Evolutionary conservation across 1,284 basidiomycete genomes (phyloP), one percentile per base, ranked within the genome.

Genomic region (Malassezia sympodialis): DNA sequence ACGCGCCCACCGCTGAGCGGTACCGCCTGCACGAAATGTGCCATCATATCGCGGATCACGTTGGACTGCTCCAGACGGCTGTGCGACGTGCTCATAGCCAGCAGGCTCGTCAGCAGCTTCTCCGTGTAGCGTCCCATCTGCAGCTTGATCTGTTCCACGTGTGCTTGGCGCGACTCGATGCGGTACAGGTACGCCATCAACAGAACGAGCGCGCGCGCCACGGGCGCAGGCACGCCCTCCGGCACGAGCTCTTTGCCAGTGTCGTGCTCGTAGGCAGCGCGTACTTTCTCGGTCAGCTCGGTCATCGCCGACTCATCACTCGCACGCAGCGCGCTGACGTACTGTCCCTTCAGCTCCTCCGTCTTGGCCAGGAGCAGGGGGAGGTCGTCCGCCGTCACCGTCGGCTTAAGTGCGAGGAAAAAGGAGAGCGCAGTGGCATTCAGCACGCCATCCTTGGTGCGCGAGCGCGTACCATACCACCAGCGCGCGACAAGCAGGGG

Each of bases 381-480:
- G 21, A 96, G 79, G 31, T 89, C 84, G 23, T 82, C 78, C 63
- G 88, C 82, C 1, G 80, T 80, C 6, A 86, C 85, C 44, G 87
- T 84, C 70, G 96, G 93, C 39, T 82, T 83, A 26, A 96, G 72
- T 15, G 81, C 79, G 74, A 88, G 88, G 83, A 96, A 98, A 79
- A 91, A 94, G 1, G 81, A 79, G 45, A 90, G 84, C 1, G 93
- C 93, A 0, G 90, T 89, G 41, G 79, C 79, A 46, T 86, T 84
- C 61, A 89, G 80, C 50, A 96, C 81, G 40, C 90, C 89, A 67
- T 98, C 94, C 75, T 96, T 94, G 27, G 94, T 98, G 74, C 83
- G 84, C 61, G 84, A 81, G 52, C 88, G 82, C 65, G 85, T 88
- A 15, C 90, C 88, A 73, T 96, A 98, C 94, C 94, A 99, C 94